Evolutionary conservation across 2,329 filamentous ascomycete species (phyloP).

Genomic region (Diaporthe citriasiana): DNA sequence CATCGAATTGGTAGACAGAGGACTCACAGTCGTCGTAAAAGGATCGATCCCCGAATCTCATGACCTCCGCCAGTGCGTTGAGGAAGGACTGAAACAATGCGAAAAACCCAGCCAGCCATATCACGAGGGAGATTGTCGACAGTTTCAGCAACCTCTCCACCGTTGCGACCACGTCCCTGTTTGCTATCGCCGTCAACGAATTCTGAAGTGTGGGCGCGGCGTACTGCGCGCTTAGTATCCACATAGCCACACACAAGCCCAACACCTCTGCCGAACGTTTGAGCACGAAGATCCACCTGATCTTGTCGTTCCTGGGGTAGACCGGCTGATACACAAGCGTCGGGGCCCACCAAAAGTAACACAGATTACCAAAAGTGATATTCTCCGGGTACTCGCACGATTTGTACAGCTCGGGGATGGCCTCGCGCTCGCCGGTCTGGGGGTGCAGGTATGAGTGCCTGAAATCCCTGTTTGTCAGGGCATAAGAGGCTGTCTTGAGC

Average conservation of each 20-base stretch:
- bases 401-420: slow-evolving; percentile 85
- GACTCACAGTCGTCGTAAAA: slow-evolving; percentile 88
- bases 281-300: slow-evolving; percentile 89
- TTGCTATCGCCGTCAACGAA: slow-evolving; percentile 88
- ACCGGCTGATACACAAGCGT: slow-evolving; percentile 97
- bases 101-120: slow-evolving; percentile 98
- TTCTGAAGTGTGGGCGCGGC: slow-evolving; percentile 91
- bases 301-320: slow-evolving; percentile 85
- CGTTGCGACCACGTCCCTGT: slow-evolving; percentile 84
- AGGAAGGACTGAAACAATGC: slow-evolving; percentile 94
- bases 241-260: slow-evolving; percentile 88
- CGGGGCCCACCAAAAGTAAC: slow-evolving; percentile 98
- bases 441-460: slow-evolving; percentile 91
- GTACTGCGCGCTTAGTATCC: slow-evolving; percentile 95
- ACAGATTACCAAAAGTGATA: slow-evolving; percentile 88
- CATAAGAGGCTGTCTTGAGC: slow-evolving; percentile 96
- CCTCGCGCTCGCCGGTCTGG: slow-evolving; percentile 72
- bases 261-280: slow-evolving; percentile 86
- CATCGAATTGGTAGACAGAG: background rate
- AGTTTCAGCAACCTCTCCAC: slow-evolving; percentile 93
- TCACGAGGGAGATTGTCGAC: slow-evolving; percentile 93
- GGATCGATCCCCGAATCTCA: slow-evolving; percentile 90
- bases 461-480: slow-evolving; percentile 95
- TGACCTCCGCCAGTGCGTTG: slow-evolving; percentile 91
- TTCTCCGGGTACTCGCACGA: slow-evolving; percentile 91